Conservation (phyloP, 2,329 filamentous ascomycete genomes). For the Fusarium kyushuense region DNA sequence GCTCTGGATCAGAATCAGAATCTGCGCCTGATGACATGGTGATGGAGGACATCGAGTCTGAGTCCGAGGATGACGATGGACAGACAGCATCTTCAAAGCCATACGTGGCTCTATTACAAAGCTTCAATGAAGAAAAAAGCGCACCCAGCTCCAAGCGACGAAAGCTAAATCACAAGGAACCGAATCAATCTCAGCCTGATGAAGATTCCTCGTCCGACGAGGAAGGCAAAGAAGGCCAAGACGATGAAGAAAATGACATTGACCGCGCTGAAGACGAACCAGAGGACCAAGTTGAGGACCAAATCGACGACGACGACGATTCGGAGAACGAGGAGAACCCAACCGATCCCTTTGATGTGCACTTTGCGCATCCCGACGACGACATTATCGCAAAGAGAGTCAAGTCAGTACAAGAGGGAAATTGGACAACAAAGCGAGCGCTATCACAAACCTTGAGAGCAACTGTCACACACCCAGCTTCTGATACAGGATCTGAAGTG, state of each 20-base stretch:
- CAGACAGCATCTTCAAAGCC: constrained; percentile 61
- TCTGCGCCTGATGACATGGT: constrained; percentile 53
- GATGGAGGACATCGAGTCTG: constrained; percentile 55
- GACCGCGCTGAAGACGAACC: constrained; percentile 45
- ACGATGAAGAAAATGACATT: constrained; percentile 61
- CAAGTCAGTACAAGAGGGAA: constrained; percentile 60
- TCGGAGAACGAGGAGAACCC: constrained; percentile 66
- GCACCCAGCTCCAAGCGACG: constrained; percentile 66
- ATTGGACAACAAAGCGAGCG: constrained; percentile 64
- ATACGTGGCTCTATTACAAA: constrained; percentile 70
- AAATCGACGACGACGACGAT: constrained; percentile 49
- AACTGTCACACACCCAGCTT: constrained; percentile 61
- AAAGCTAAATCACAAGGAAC: constrained; percentile 61
- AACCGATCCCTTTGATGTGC: constrained; percentile 81
- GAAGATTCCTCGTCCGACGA: constrained; percentile 30
- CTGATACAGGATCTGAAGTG: constrained; percentile 50
- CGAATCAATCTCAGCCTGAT: constrained; percentile 39
- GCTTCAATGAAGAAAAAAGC: constrained; percentile 61
- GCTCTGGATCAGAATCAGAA: constrained; percentile 47
- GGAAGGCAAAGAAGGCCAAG: constrained; percentile 58
- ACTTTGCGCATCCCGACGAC: constrained; percentile 79
- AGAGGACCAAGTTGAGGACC: constrained; percentile 49
- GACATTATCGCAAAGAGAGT: constrained; percentile 67
- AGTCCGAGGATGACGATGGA: constrained; percentile 61
- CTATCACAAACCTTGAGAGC: constrained; percentile 62